Base-by-base conservation (phyloP, 2,329 filamentous ascomycete species). In the Sporothrix euskadiensis region DNA sequence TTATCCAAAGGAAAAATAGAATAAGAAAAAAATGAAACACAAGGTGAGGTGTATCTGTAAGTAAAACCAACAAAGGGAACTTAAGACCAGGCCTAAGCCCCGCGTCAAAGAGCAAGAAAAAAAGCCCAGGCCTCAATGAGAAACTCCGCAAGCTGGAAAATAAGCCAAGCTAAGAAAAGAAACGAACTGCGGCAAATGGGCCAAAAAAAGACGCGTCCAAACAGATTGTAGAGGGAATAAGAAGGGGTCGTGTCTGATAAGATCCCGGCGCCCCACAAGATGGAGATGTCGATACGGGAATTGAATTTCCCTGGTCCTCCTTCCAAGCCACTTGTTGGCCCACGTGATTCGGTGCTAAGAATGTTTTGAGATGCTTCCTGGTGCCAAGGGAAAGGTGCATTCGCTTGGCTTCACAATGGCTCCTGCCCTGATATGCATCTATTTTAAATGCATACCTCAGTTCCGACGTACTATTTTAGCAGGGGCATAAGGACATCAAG, bases 261-360 rank as follows among this genome's bases (percentile, higher is more conserved):
- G 41, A 68, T 68, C 14, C 41, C 10, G 41, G 35, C 5, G 41
- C 52, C 26, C 41, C 63, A 49, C 61, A 56, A 19, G 44, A 35
- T 35, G 35, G 6, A 47, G 32, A 47, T 44, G n/a, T 47, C 61
- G n/a, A 66, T 47, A 47, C 41, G 61, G 61, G 9, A 16, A n/a
- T 32, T n/a, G 8, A 68, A 35, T 68, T 52, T 68, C 65, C 44
- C 9, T 66, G 39, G 22, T 16, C 39, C n/a, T 30, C n/a, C 61
- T 47, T 68, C 65, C 65, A 69, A 52, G 30, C 30, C 66, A 69
- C 66, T 69, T 54, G 66, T 54, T 32, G 47, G 32, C 47, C 49
- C 66, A 70, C 68, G 68, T 70, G 32, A 57, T 44, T 2, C 30
- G 19, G 30, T 26, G 14, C 30, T 26, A 52, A 68, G 44, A 8